Evolutionary conservation across 2,329 filamentous ascomycete species (phyloP), one percentile per base, ranked within the genome.

Genomic region (Aurifilum marmelostoma): DNA sequence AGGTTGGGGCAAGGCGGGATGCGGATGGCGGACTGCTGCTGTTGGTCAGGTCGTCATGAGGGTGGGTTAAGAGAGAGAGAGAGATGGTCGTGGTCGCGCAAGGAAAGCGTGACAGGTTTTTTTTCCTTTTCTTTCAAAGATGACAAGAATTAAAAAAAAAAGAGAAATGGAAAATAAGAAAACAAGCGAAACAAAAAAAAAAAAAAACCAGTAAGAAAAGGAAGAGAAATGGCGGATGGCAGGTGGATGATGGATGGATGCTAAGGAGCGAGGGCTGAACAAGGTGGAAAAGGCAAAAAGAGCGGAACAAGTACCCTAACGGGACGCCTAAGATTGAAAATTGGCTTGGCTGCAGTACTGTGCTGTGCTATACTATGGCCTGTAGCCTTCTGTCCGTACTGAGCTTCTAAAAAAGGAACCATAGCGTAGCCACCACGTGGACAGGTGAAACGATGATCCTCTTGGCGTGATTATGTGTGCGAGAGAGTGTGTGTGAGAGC

Each of bases 1-100:
- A n/a, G n/a, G 54, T 27, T 58, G 54, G 16, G 12, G 12, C 14
- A 9, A 58, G 54, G 21, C 43, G 43, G 18, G 43, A 11, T 54
- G 54, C 4, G 21, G 37, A 39, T 14, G 18, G 24, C 12, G 32
- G 34, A 34, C 21, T 47, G 18, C 37, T n/a, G 32, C 37, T n/a
- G 27, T 21, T 37, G 43, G 18, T 54, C 54, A 65, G 29, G 47
- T 65, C 18, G 63, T 65, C 63, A 65, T 65, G 47, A 54, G 50
- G 63, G 60, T 58, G 24, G n/a, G n/a, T n/a, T n/a, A n/a, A n/a
- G n/a, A n/a, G n/a, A n/a, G n/a, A n/a, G n/a, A n/a, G 34, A 62
- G 34, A 62, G 39, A 12, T 4, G 37, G 37, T 41, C n/a, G 29
- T 58, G 14, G 43, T 47, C 43, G 21, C 43, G 43, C 43, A n/a